Evolutionary conservation across 345 rosid species (phyloP).

Genomic region (Clarkia xantiana): DNA sequence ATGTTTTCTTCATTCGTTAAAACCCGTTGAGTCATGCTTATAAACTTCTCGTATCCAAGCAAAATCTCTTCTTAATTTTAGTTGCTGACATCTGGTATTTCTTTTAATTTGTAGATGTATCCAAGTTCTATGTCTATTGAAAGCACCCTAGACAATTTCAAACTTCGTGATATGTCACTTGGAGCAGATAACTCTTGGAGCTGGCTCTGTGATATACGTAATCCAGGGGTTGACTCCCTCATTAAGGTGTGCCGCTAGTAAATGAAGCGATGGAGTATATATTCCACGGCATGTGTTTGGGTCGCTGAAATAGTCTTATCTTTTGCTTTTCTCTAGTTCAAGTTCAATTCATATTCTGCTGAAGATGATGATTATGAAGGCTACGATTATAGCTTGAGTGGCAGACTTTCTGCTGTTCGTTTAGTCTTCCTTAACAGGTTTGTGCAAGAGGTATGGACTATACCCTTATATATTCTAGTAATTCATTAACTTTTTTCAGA

Average conservation of each 20-base stretch:
- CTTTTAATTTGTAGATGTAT: constrained; percentile 45
- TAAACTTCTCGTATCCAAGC: too few species aligned
- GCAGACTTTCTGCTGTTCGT: constrained; percentile 88
- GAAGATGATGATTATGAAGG: constrained; percentile 99
- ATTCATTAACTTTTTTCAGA: not conserved
- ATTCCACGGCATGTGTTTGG: too few species aligned
- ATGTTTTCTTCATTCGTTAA: constrained; percentile 2
- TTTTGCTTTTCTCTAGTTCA: constrained; percentile 43
- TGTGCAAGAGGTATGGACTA: constrained; percentile 67
- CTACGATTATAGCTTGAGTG: constrained; percentile 78
- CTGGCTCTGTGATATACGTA: constrained; percentile 98
- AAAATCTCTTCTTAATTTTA: too few species aligned
- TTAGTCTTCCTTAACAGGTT: constrained; percentile 86
- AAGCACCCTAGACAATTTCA: constrained; percentile 89
- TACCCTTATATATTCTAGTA: constrained; percentile 8
- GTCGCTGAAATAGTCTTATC: too few species aligned
- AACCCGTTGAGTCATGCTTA: too few species aligned
- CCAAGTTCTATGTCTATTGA: constrained; percentile 84
- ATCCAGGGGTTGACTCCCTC: constrained; percentile 88
- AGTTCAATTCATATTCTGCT: constrained; percentile 64
- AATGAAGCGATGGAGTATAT: too few species aligned
- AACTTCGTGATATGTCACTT: constrained; percentile 83
- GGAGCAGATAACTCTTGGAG: constrained; percentile 63
- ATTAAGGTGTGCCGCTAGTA: constrained; percentile 40
- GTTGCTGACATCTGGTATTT: too few species aligned